Base-by-base conservation (phyloP, 192 early-diverging fungal genomes). In the Helicostylum pulchrum region DNA sequence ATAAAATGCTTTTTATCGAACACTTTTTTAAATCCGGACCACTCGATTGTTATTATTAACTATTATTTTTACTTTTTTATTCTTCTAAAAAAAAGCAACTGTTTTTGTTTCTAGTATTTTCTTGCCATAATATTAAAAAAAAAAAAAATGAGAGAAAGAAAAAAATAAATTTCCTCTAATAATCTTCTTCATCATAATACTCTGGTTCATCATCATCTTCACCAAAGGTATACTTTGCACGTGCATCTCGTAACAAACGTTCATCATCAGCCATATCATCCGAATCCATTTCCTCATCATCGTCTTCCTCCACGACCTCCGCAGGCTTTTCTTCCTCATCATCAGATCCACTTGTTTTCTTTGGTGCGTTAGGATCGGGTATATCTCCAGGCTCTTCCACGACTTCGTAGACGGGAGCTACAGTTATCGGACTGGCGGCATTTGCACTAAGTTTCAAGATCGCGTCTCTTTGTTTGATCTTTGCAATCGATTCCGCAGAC, bases 261-360 rank as follows among this genome's bases (percentile, higher is more conserved):
- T 65, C 62, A 7, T 77, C 76, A 48, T 80, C 84, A 1, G 68
- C 80, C 51, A 68, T 75, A 45, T 77, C 80, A 11, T 75, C 76
- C 49, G 74, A 76, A 10, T 75, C 80, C 26, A 65, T 76, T 11
- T 78, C 84, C 2, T 76, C 76, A 7, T 83, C 80, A 10, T 83
- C 81, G 0, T 64, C 72, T 19, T 55, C 72, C 3, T 76, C 68
- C 30, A 69, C 71, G 20, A 60, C 62, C 6, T 61, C 67, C 4
- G 70, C 73, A 1, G 70, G 65, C 36, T 78, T 81, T 3, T 69
- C 80, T 26, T 63, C 83, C 3, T 73, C 74, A 9, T 77, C 78
- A 2, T 54, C 65, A 10, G 23, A 64, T 2, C 73, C 68, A 6
- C 64, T 51, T 5, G 66, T 68, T 30, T 60, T 31, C 7, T 26